phyloP scores from a whole-genome alignment of 345 rosid genomes.

The Adansonia digitata region DNA sequence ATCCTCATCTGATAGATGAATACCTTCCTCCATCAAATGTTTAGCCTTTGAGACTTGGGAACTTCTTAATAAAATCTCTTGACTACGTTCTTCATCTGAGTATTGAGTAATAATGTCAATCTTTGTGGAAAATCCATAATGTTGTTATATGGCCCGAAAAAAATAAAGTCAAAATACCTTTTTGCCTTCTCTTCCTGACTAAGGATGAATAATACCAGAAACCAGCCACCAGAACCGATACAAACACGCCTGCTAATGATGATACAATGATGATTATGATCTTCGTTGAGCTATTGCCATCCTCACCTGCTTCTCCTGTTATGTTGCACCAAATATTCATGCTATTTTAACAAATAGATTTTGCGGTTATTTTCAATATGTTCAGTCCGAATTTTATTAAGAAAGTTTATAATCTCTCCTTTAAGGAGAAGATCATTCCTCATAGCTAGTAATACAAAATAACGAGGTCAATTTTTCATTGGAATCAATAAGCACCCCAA shows the following conservation, averaged over 20 bases:
- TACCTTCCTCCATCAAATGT: neutral
- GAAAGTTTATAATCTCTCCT: neutral
- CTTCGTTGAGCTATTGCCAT: slow-evolving; percentile 16
- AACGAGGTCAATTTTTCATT: neutral
- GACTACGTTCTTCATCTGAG: slow-evolving; percentile 22
- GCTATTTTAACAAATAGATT: neutral
- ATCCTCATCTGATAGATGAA: slow-evolving; percentile 18
- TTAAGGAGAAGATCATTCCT: neutral
- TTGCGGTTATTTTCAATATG: no score
- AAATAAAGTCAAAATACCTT: slow-evolving; percentile 14
- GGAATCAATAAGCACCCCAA: neutral
- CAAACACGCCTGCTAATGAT: neutral
- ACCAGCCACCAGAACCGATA: slow-evolving; percentile 21
- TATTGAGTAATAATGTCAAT: neutral
- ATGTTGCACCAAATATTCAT: neutral
- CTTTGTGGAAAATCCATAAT: neutral
- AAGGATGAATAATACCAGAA: slow-evolving; percentile 21
- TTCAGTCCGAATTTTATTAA: neutral
- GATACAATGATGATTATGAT: slow-evolving; percentile 18
- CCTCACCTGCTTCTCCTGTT: slow-evolving; percentile 5
- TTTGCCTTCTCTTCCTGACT: slow-evolving; percentile 23
- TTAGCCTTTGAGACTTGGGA: slow-evolving; percentile 5
- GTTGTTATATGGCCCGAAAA: neutral
- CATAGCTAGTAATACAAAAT: neutral
- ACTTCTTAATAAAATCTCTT: slow-evolving; percentile 21